Evolutionary conservation across 2,329 filamentous ascomycete genomes (phyloP).

Genomic region (Bipolaris cookei): DNA sequence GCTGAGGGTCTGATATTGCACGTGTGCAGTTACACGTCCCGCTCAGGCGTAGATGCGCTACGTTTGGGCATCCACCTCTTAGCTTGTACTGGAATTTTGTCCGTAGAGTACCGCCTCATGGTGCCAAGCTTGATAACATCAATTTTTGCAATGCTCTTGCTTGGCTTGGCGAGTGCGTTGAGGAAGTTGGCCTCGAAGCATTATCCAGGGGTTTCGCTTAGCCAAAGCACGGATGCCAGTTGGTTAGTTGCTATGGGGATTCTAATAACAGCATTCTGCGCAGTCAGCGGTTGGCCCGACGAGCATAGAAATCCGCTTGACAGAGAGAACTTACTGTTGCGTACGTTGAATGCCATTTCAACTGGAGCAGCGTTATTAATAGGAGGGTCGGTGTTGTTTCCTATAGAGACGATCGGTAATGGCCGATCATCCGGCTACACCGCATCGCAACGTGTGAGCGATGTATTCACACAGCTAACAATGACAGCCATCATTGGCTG

Average conservation of each 20-base stretch:
- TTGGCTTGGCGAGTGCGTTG: conserved; percentile 27
- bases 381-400: conserved; percentile 28
- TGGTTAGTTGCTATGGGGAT: conserved; percentile 9
- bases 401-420: conserved; percentile 5
- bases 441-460: background rate
- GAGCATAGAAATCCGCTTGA: conserved; percentile 17
- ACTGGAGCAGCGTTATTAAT: conserved; percentile 23
- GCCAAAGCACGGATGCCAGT: background rate
- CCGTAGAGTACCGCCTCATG: conserved; percentile 37
- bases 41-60: conserved; percentile 19
- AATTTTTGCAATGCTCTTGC: conserved; percentile 31
- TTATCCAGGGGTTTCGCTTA: conserved; percentile 9
- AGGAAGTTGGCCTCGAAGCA: conserved; percentile 14
- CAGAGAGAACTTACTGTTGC: conserved; percentile 12
- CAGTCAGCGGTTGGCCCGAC: conserved; percentile 3
- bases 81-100: conserved; percentile 27
- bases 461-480: conserved; percentile 15
- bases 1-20: conserved; percentile 22
- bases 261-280: conserved; percentile 15
- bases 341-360: conserved; percentile 20
- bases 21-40: conserved; percentile 9
- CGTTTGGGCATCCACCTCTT: conserved; percentile 21
- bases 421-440: background rate
- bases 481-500: conserved; percentile 25
- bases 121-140: conserved; percentile 29